These are phyloP conservation scores for Pyrenophora seminiperda DNA, from an alignment of 2,329 filamentous ascomycete species.

Conservation along the genomic window DNA sequence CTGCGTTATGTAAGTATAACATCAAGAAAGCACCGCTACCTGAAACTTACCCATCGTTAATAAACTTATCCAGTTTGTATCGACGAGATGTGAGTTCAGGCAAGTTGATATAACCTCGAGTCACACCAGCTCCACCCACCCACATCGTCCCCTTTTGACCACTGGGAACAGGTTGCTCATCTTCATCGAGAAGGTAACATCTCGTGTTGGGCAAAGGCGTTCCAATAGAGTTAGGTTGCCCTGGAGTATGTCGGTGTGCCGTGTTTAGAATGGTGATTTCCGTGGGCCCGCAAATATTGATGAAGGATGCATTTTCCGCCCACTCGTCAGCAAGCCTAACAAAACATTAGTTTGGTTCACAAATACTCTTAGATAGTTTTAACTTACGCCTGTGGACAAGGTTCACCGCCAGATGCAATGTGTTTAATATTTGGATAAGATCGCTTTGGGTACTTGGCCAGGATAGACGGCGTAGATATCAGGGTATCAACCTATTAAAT, in stretches of 20 bases:
- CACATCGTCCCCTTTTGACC: conserved; percentile 61
- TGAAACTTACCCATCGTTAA: conserved; percentile 54
- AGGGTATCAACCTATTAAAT: conserved; percentile 55
- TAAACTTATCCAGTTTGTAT: conserved; percentile 59
- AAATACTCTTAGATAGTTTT: not conserved
- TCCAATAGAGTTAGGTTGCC: conserved; percentile 59
- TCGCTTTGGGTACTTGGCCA: conserved; percentile 57
- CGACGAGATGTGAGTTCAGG: conserved; percentile 57
- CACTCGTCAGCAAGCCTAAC: conserved; percentile 60
- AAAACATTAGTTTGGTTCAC: not conserved
- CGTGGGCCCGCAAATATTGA: conserved; percentile 65
- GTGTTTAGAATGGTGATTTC: conserved; percentile 66
- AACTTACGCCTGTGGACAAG: conserved; percentile 53
- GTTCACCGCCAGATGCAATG: conserved; percentile 61
- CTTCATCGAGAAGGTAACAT: conserved; percentile 60
- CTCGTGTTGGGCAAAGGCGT: conserved; percentile 62
- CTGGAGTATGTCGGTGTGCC: conserved; percentile 57
- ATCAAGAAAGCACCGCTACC: not conserved
- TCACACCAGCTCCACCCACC: conserved; percentile 62
- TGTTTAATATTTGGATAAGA: conserved; percentile 59
- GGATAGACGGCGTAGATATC: conserved; percentile 62
- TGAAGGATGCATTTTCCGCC: conserved; percentile 51
- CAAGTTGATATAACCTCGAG: conserved; percentile 61
- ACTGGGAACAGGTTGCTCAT: conserved; percentile 52
- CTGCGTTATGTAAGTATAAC: conserved; percentile 14